Evolutionary conservation across 441 rosid genomes (phyloP).

Genomic region (Pelargonium myrrhifolium): DNA sequence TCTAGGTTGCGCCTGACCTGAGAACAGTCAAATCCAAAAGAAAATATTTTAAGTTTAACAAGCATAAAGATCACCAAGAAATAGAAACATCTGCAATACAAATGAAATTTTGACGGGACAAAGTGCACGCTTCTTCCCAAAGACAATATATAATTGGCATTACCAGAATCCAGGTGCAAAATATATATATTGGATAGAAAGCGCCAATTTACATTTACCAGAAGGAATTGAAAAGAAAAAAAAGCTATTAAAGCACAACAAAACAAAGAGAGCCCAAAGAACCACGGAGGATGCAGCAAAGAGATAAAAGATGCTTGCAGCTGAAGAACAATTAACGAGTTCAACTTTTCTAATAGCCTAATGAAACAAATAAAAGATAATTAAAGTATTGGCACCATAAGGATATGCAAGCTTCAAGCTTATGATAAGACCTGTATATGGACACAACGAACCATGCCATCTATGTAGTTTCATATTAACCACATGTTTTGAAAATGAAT

Average conservation of each 20-base stretch:
- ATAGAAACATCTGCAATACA: neutral
- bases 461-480: neutral
- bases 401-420: neutral
- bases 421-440: neutral
- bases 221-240: too few species aligned
- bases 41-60: neutral
- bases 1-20: slow-evolving; percentile 97
- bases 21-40: slow-evolving; percentile 20
- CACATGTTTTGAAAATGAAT: slow-evolving; percentile 4
- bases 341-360: neutral
- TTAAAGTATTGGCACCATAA: neutral
- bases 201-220: too few species aligned
- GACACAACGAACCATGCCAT: neutral
- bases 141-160: neutral
- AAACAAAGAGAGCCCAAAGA: too few species aligned
- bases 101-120: neutral
- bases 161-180: too few species aligned
- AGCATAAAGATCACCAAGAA: neutral
- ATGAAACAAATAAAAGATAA: neutral
- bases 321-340: neutral
- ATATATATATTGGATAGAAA: too few species aligned
- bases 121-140: neutral
- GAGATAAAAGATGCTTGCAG: too few species aligned
- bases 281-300: too few species aligned
- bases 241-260: too few species aligned